Evolutionary conservation across 768 basidiomycete species (phyloP), one percentile per base, ranked within the genome.

Genomic region (Neoboletus subvelutipes): DNA sequence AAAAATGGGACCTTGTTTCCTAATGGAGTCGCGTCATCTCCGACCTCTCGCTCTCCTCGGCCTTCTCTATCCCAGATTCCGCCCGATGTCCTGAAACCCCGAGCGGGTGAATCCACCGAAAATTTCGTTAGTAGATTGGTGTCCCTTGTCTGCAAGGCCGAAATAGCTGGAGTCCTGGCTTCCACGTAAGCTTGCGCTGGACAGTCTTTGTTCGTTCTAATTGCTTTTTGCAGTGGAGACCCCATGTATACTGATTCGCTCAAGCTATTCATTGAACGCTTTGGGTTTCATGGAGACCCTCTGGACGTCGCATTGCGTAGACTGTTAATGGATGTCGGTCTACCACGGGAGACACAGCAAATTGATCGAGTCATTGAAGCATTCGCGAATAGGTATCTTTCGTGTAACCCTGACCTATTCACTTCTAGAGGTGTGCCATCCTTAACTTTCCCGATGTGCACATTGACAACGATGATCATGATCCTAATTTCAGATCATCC

Each of bases 281-380:
- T 98, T 69, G 80, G 87, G 61, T 97, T 98, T 67, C 71, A 72
- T 18, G 77, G 81, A 45, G 86, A 93, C 64, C 89, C 97, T 11
- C 80, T 99, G 34, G 97, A 99, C 67, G 84, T 98, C 31, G 92
- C 97, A 20, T 75, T 99, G 41, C 87, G 97, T 40, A 86, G 85
- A 66, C 69, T 99, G 47, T 79, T 99, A 36, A 93, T 97, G 90
- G 86, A 94, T 64, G 84, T 97, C 24, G 85, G 90, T 39, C 80
- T 99, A 28, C 97, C 97, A 3, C 81, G 87, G 54, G 97, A 99
- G 77, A 98, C 97, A 2, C 97, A 99, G 70, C 96, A 98, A 72
- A 99, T 99, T 57, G 97, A 99, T 73, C 82, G 97, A 55, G 92
- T 98, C 47, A 92, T 99, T 66, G 94, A 98, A 73, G 91, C 92